phyloP scores from a whole-genome alignment of 345 rosid genomes.

The Syzygium grande region DNA sequence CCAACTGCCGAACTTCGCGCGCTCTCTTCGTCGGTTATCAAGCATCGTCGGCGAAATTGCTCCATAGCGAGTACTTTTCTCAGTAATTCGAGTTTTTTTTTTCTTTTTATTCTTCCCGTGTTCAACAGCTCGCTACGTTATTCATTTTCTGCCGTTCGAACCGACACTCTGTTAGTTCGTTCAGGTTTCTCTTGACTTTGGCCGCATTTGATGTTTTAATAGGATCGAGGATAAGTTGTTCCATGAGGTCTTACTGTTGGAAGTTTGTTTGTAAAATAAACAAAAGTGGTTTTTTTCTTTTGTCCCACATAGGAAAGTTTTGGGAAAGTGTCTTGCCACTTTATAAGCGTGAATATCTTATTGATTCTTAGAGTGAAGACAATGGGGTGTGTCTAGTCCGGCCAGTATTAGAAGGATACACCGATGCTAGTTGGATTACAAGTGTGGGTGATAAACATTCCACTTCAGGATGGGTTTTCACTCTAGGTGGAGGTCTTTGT shows the following conservation, averaged over 20 bases:
- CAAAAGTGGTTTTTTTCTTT: too few relatives aligned
- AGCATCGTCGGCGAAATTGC: not conserved
- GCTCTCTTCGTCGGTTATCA: not conserved
- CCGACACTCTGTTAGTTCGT: not conserved
- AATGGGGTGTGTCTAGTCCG: too few relatives aligned
- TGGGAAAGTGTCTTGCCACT: too few relatives aligned
- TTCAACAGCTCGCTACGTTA: not conserved
- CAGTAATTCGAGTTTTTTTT: not conserved
- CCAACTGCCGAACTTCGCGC: not conserved
- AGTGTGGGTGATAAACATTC: too few relatives aligned
- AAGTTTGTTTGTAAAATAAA: too few relatives aligned
- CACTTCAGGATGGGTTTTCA: too few relatives aligned
- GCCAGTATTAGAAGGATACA: too few relatives aligned
- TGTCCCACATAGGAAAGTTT: too few relatives aligned
- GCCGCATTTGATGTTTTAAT: not conserved
- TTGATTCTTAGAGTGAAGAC: too few relatives aligned
- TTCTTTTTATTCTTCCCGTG: not conserved
- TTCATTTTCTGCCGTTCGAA: not conserved
- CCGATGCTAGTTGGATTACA: too few relatives aligned
- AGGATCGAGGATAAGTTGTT: slow-evolving; percentile 29
- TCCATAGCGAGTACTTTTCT: not conserved
- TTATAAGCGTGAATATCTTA: too few relatives aligned
- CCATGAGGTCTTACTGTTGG: slow-evolving; percentile 94
- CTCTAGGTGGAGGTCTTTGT: too few relatives aligned
- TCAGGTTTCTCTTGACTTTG: not conserved